phyloP scores from a whole-genome alignment of 2,329 filamentous ascomycete genomes.

The Calcarisporium arbuscula region DNA sequence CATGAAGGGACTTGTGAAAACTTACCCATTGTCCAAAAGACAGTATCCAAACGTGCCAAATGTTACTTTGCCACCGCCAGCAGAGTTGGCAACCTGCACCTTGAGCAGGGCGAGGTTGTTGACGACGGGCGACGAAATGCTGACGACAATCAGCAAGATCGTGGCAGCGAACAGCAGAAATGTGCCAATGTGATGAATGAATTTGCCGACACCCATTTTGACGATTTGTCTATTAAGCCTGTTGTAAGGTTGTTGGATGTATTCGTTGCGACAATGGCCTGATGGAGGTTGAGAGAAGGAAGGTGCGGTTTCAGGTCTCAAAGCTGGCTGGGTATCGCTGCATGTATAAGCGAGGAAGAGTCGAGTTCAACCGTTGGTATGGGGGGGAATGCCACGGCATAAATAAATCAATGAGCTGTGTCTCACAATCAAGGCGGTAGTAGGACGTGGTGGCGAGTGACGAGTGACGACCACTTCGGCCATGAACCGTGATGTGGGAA shows the following conservation, averaged over 20 bases:
- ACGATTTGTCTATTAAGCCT: slow-evolving; percentile 10
- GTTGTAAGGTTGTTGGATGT: too few species aligned
- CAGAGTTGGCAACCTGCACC: slow-evolving; percentile 37
- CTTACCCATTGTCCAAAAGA: slow-evolving; percentile 22
- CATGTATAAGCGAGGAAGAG: too few species aligned
- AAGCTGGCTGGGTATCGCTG: too few species aligned
- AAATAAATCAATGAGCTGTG: too few species aligned
- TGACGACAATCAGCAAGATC: slow-evolving; percentile 51
- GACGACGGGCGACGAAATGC: slow-evolving; percentile 53
- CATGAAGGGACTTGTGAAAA: neutral
- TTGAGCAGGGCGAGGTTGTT: slow-evolving; percentile 47
- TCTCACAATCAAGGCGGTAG: too few species aligned
- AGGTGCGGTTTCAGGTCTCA: neutral
- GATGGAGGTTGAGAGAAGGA: slow-evolving; percentile 4
- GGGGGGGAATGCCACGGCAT: too few species aligned
- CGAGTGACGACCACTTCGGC: too few species aligned
- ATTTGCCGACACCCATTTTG: slow-evolving; percentile 41
- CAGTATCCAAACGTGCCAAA: slow-evolving; percentile 60
- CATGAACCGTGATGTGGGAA: too few species aligned
- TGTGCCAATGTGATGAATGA: slow-evolving; percentile 52
- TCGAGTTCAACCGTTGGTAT: too few species aligned
- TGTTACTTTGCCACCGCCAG: slow-evolving; percentile 30
- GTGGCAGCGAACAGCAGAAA: slow-evolving; percentile 49
- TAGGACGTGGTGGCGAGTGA: too few species aligned
- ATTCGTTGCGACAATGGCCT: slow-evolving; percentile 4